Evolutionary conservation across 1,139 yeast species (phyloP), one percentile per base, ranked within the genome.

Genomic region (Kluyveromyces sp.): DNA sequence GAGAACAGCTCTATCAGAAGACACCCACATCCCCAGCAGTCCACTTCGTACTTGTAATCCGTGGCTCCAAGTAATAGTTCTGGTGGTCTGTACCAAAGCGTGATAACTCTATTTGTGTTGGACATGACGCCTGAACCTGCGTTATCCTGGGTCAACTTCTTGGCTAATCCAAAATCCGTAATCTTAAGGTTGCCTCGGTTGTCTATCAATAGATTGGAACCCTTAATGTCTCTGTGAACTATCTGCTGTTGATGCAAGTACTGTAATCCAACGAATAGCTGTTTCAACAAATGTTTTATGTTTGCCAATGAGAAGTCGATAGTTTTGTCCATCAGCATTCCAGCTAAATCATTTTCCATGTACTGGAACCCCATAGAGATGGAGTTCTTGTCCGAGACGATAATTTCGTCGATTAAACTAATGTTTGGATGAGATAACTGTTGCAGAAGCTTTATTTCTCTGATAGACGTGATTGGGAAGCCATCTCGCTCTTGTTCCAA

Each of bases 11-110:
- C 98, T 22, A 88, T 74, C 48, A 92, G 68, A 33, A 92, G 70
- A 67, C 98, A 92, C 2, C 98, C 98, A 51, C 88, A 82, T 0
- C 98, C 96, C 98, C 98, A 92, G 50, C 88, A 81, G 63, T 92
- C 98, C 11, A 92, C 94, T 54, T 86, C 95, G 36, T 89, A 69
- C 0, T 94, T 94, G 64, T 92, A 92, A 48, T 80, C 81, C 0
- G 97, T 89, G 0, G 95, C 80, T 1, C 98, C 98, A 44, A 92
- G 64, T 35, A 92, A 68, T 36, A 92, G 73, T 64, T 92, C 98
- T 0, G 98, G 98, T 1, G 98, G 98, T 48, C 98, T 74, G 63
- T 92, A 92, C 98, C 98, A 92, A 36, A 92, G 70, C 0, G 98
- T 92, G 38, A 92, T 92, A 35, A 92, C 98, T 45, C 98, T 70